These are phyloP conservation scores for Rhizomucor pusillus DNA, from an alignment of 371 early-diverging fungal species.

Conservation along the genomic window DNA sequence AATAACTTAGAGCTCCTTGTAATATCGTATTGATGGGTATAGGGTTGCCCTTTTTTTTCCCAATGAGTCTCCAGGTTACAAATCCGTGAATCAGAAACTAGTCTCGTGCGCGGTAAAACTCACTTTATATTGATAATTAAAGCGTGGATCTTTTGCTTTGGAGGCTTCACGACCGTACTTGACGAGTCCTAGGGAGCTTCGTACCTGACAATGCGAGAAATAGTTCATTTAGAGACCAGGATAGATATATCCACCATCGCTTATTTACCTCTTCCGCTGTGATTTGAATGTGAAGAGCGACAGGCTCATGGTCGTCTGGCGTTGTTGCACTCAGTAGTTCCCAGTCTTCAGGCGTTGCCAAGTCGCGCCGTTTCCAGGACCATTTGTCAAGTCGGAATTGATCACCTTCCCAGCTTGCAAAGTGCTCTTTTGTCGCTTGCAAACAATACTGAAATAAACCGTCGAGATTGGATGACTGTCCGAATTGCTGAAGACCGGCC, in stretches of 20 bases:
- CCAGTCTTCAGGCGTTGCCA: conserved; percentile 20
- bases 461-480: conserved; percentile 28
- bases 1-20: conserved; percentile 4
- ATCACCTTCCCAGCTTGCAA: background rate
- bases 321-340: conserved; percentile 6
- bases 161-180: conserved; percentile 7
- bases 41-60: conserved; percentile 5
- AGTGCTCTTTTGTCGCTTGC: conserved; percentile 6
- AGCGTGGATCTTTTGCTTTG: conserved; percentile 3
- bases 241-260: background rate
- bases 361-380: conserved; percentile 15
- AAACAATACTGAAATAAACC: conserved; percentile 34
- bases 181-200: conserved; percentile 6
- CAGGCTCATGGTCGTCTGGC: conserved; percentile 7
- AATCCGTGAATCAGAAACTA: too few relatives aligned
- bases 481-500: conserved; percentile 29
- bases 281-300: conserved; percentile 18
- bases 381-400: background rate
- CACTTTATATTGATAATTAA: conserved; percentile 12
- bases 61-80: background rate
- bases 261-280: conserved; percentile 7
- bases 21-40: conserved; percentile 10
- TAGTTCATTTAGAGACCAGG: too few relatives aligned
- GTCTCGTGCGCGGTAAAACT: too few relatives aligned
- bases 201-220: too few relatives aligned